These are phyloP conservation scores for Saccharomycopsis babjevae DNA, from an alignment of 805 yeast genomes.

Conservation along the genomic window DNA sequence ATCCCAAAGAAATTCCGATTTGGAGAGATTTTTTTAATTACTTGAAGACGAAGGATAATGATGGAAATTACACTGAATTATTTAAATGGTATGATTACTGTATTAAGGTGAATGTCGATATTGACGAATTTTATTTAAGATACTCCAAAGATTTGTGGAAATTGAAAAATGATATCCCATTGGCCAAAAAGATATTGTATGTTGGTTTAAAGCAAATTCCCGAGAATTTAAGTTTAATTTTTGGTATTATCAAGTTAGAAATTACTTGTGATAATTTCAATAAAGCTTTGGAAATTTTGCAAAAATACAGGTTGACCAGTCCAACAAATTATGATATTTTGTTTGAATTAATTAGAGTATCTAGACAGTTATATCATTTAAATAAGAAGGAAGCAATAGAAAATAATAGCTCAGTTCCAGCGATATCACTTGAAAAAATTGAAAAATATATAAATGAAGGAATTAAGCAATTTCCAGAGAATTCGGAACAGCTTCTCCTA, in stretches of 20 bases:
- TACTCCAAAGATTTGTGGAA: constrained; percentile 65
- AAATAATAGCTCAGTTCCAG: constrained; percentile 28
- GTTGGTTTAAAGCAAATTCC: constrained; percentile 38
- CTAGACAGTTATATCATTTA: constrained; percentile 29
- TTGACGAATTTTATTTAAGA: constrained; percentile 48
- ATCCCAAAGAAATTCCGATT: constrained; percentile 31
- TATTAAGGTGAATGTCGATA: constrained; percentile 36
- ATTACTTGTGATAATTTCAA: constrained; percentile 29
- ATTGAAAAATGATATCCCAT: constrained; percentile 33
- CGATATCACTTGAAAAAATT: not conserved
- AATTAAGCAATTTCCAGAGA: constrained; percentile 35
- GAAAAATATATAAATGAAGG: constrained; percentile 34
- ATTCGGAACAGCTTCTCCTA: constrained; percentile 42
- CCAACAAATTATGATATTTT: constrained; percentile 40
- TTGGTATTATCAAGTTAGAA: constrained; percentile 64
- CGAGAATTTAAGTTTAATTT: constrained; percentile 47
- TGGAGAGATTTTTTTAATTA: constrained; percentile 14
- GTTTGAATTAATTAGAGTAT: constrained; percentile 48
- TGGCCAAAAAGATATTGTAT: constrained; percentile 44
- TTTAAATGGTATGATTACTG: constrained; percentile 45
- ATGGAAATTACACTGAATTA: constrained; percentile 23
- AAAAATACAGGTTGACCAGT: constrained; percentile 29
- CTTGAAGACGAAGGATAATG: constrained; percentile 16
- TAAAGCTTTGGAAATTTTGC: constrained; percentile 27
- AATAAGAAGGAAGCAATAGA: constrained; percentile 9